Percentiles rank a stretch among this genome's conserved stretches.
Evolutionary conservation across 495 filamentous ascomycete species (phyloP).

Genomic region (Penicillium tannophilum): DNA sequence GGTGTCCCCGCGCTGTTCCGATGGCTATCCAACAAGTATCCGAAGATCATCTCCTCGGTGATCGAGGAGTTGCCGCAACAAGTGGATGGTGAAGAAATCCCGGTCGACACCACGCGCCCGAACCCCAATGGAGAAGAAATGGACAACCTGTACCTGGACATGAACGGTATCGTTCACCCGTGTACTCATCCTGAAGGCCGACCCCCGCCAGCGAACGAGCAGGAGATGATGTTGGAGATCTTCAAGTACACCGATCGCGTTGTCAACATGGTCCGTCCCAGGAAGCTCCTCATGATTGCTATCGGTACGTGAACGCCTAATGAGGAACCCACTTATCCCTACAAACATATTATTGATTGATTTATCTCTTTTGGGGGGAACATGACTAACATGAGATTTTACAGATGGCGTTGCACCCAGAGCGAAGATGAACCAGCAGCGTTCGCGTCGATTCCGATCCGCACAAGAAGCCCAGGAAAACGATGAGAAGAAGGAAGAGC

Average conservation of each 20-base stretch:
- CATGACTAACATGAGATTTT: conserved; percentile 9
- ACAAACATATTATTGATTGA: no score
- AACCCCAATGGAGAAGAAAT: conserved; percentile 99
- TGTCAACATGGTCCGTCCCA: conserved; percentile 95
- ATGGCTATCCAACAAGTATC: conserved; percentile 94
- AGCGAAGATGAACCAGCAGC: conserved; percentile 98
- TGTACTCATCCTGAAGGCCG: conserved; percentile 97
- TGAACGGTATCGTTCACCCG: conserved; percentile 99
- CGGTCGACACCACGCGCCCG: conserved; percentile 76
- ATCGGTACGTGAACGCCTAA: conserved; percentile 68
- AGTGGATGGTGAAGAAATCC: conserved; percentile 78
- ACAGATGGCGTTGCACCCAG: conserved; percentile 89
- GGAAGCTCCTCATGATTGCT: conserved; percentile 95
- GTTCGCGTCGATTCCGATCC: conserved; percentile 85
- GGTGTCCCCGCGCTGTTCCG: conserved; percentile 92
- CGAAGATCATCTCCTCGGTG: conserved; percentile 91
- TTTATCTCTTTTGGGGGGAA: not conserved
- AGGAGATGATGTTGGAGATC: conserved; percentile 98
- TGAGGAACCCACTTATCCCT: no score
- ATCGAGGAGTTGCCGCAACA: conserved; percentile 79
- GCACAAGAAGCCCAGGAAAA: conserved; percentile 94
- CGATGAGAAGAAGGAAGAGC: conserved; percentile 85
- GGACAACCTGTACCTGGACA: conserved; percentile 97
- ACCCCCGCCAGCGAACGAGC: conserved; percentile 87
- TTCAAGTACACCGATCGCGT: conserved; percentile 98